Evolutionary conservation across 768 basidiomycete genomes (phyloP).

Genomic region (Tremella mesenterica): DNA sequence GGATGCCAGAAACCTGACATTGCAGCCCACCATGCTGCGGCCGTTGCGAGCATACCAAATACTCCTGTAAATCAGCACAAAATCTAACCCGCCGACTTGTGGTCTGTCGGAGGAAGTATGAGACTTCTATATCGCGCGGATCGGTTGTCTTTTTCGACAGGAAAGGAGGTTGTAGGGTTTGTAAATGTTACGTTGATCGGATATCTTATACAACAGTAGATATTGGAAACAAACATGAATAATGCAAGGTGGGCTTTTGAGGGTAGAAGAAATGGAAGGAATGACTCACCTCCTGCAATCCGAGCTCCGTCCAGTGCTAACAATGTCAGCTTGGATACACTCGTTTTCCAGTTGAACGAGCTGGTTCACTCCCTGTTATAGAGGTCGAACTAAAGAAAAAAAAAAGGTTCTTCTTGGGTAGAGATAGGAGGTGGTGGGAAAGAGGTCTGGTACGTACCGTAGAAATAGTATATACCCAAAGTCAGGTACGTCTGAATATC

Average conservation of each 20-base stretch:
- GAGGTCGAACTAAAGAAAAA: background rate
- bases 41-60: slow-evolving; percentile 2
- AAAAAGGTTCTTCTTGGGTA: background rate
- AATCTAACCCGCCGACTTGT: too few species aligned
- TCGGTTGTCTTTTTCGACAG: too few species aligned
- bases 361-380: background rate
- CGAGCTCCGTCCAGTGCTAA: background rate
- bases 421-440: background rate
- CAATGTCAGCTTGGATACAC: background rate
- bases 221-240: too few species aligned
- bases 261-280: background rate
- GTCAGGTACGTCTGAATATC: background rate
- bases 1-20: slow-evolving; percentile 2
- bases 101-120: too few species aligned
- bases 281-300: background rate
- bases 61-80: background rate
- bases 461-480: slow-evolving; percentile 1
- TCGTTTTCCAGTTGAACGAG: background rate
- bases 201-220: too few species aligned
- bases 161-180: too few species aligned
- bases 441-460: background rate
- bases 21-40: slow-evolving; percentile 4
- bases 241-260: too few species aligned
- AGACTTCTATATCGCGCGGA: too few species aligned
- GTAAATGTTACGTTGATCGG: too few species aligned